A percentile compares a stretch with the other conserved stretches of the same genome.
Evolutionary conservation across 495 filamentous ascomycete species (phyloP).

Genomic region (Acidomyces sp.): DNA sequence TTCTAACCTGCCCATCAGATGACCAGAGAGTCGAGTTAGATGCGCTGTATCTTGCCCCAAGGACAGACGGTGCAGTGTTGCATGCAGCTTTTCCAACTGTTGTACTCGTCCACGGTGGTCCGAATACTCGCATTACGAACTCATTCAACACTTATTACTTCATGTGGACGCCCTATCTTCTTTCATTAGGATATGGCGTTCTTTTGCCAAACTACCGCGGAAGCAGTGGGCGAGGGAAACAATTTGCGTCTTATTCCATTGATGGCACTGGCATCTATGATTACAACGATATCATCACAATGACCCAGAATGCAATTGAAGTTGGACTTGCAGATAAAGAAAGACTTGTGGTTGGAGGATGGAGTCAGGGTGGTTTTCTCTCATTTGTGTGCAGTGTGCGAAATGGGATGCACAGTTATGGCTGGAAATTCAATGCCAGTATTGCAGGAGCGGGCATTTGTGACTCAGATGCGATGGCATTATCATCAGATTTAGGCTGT

Average conservation of each 20-base stretch:
- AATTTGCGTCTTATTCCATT: conserved; percentile 21
- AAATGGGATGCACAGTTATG: conserved; percentile 12
- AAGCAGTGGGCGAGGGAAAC: conserved; percentile 23
- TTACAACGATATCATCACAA: conserved; percentile 25
- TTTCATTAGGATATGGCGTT: conserved; percentile 25
- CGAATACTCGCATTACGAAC: conserved; percentile 23
- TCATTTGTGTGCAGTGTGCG: conserved; percentile 7
- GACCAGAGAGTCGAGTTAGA: conserved; percentile 9
- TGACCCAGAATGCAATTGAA: conserved; percentile 23
- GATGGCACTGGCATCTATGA: conserved; percentile 21
- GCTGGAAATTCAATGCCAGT: conserved; percentile 11
- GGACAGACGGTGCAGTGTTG: too few species aligned
- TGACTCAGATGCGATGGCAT: conserved; percentile 9
- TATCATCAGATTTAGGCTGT: conserved; percentile 10
- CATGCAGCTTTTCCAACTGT: conserved; percentile 26
- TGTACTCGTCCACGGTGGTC: conserved; percentile 29
- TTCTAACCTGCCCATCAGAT: conserved; percentile 4
- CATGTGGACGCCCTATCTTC: conserved; percentile 22
- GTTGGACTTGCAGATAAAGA: conserved; percentile 22
- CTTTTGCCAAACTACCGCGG: conserved; percentile 28
- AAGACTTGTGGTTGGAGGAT: conserved; percentile 24
- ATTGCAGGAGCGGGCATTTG: conserved; percentile 10
- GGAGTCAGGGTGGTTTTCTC: conserved; percentile 27
- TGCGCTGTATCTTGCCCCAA: conserved; percentile 1
- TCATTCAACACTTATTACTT: conserved; percentile 22